Conservation (phyloP, 2,329 filamentous ascomycete species). For the Paracoccidioides lutzii region DNA sequence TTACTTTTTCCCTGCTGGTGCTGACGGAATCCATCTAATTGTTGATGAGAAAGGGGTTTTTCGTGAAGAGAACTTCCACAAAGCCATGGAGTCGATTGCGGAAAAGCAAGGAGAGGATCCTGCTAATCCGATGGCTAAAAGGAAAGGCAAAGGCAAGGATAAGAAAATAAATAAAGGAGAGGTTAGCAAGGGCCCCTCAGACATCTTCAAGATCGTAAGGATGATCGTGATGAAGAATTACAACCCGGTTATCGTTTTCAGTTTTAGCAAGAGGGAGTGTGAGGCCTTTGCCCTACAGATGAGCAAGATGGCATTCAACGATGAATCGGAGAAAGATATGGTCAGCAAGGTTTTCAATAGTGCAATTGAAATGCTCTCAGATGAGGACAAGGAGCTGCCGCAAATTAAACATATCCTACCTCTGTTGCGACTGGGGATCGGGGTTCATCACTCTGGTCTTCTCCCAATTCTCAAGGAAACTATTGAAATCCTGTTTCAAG, state of each 20-base stretch:
- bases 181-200: conserved; percentile 53
- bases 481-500: conserved; percentile 97
- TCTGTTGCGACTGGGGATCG: conserved; percentile 78
- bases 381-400: conserved; percentile 75
- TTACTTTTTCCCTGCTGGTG: conserved; percentile 91
- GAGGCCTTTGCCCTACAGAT: conserved; percentile 82
- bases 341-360: conserved; percentile 88
- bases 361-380: conserved; percentile 81
- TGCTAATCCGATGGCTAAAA: conserved; percentile 62
- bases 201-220: conserved; percentile 94
- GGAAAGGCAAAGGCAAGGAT: conserved; percentile 78
- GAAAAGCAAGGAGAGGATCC: conserved; percentile 78
- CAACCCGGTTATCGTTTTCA: conserved; percentile 98
- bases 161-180: conserved; percentile 86
- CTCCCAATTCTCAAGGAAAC: conserved; percentile 95
- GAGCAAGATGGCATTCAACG: conserved; percentile 82
- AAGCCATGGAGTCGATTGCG: conserved; percentile 81
- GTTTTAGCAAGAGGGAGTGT: conserved; percentile 96
- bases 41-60: conserved; percentile 96
- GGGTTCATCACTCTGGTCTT: conserved; percentile 91
- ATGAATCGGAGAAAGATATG: conserved; percentile 88
- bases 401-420: conserved; percentile 88
- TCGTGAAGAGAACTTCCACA: conserved; percentile 93
- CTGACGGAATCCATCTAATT: conserved; percentile 82
- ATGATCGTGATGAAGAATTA: conserved; percentile 98